Conservation (phyloP, 257 asterid species). For the Penstemon newberryi region DNA sequence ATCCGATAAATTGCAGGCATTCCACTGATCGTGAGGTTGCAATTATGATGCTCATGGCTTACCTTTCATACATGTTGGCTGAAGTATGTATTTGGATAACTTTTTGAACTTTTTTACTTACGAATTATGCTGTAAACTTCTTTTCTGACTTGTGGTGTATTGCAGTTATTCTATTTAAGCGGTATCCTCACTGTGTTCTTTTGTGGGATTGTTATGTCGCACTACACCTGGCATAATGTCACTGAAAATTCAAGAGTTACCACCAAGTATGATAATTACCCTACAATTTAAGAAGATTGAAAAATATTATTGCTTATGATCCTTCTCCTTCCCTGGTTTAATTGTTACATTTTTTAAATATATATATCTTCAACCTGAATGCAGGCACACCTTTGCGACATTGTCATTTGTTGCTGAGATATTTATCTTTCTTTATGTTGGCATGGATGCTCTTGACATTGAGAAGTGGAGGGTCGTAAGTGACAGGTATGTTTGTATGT, state of each 20-base stretch:
- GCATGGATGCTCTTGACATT: conserved; percentile 75
- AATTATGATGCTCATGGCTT: conserved; percentile 76
- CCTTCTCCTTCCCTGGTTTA: conserved; percentile 11
- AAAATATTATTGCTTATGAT: conserved; percentile 5
- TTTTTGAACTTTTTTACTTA: conserved; percentile 4
- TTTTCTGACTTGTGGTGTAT: conserved; percentile 26
- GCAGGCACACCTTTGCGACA: conserved; percentile 74
- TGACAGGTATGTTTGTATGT: conserved; percentile 41
- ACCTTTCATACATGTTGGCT: conserved; percentile 67
- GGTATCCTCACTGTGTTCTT: conserved; percentile 76
- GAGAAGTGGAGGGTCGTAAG: conserved; percentile 59
- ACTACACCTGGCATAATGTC: conserved; percentile 77
- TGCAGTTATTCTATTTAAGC: conserved; percentile 60
- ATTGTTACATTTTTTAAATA: conserved; percentile 19
- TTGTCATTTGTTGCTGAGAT: conserved; percentile 64
- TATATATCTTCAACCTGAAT: conserved; percentile 24
- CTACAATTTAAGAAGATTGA: conserved; percentile 7
- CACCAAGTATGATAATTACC: conserved; percentile 47
- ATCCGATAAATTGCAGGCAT: conserved; percentile 48
- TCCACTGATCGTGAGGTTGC: conserved; percentile 84
- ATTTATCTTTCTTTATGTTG: conserved; percentile 66
- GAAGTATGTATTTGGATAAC: conserved; percentile 46
- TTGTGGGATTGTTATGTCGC: conserved; percentile 79
- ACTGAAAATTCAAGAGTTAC: conserved; percentile 73
- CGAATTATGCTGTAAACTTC: background rate